Base-by-base conservation (phyloP, 1,284 basidiomycete genomes). In the Puccinia triticina region DNA sequence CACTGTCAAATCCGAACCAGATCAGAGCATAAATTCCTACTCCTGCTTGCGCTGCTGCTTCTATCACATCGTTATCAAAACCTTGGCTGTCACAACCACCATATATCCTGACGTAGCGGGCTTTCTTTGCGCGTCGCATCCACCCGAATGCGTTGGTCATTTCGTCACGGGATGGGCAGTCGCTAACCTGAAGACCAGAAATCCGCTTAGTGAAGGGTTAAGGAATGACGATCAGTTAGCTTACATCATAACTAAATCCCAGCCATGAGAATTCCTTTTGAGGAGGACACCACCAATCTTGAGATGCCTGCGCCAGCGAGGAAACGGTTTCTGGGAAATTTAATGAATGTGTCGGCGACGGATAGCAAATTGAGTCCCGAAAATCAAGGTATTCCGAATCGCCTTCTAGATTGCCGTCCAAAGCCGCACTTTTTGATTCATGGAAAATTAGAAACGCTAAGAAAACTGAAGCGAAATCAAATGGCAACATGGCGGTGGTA, bases 21-120 rank as follows among this genome's bases (percentile, higher is more conserved):
- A 93, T 90, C 23, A 93, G 87, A 34, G 91, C 91, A 84, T 93
- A 92, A 3, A 93, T 90, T 61, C 93, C 92, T 29, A 93, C 86
- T 5, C 90, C 89, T 64, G 91, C 90, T 21, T 88, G 86, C 91
- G 92, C 93, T 5, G 93, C 92, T 37, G 92, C 92, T 50, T 91
- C 89, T 32, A 94, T 88, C 72, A 93, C 86, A 84, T 92, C 89
- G 85, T 93, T 89, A 77, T 84, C 82, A 82, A 83, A 84, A 26
- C 77, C 64, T 1, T 43, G 12, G 3, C 88, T 87, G 84, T 93
- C 92, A 85, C 92, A 93, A 34, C 87, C 87, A 18, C 92, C 91
- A 83, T 93, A 93, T 48, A 93, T 86, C 29, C 92, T 91, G 46
- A 93, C 90, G 84, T 93, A 93, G 61, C 93, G 90, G 16, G 91